Evolutionary conservation across 2,329 filamentous ascomycete species (phyloP).

Genomic region (Fusarium burgessii): DNA sequence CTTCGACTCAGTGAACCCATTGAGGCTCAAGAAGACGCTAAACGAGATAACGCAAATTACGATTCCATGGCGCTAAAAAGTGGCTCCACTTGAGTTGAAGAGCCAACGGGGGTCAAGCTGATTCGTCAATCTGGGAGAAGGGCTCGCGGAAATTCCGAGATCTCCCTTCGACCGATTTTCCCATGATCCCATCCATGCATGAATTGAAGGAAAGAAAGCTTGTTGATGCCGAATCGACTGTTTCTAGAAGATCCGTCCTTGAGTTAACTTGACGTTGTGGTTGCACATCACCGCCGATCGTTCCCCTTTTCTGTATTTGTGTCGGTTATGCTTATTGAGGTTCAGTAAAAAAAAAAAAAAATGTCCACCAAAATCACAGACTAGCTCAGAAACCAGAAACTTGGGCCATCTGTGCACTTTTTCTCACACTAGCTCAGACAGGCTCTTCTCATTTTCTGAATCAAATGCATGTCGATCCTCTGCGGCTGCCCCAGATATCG

Average conservation of each 20-base stretch:
- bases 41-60: constrained; percentile 22
- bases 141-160: constrained; percentile 19
- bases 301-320: not conserved
- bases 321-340: not conserved
- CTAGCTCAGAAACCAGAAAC: not conserved
- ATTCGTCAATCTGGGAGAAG: constrained; percentile 7
- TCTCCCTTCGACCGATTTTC: constrained; percentile 19
- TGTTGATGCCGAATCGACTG: not conserved
- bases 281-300: not conserved
- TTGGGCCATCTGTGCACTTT: not conserved
- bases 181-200: not conserved
- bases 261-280: not conserved
- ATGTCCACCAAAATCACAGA: not conserved
- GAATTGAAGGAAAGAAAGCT: not conserved
- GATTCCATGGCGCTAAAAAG: not conserved
- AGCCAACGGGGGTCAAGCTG: not conserved
- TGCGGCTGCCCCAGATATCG: not conserved
- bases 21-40: constrained; percentile 30
- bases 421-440: not conserved
- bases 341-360: not conserved
- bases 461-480: constrained; percentile 6
- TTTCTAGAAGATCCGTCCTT: constrained; percentile 1
- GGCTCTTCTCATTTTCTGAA: not conserved
- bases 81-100: not conserved
- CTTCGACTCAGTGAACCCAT: constrained; percentile 3